Evolutionary conservation across 305 asterid genomes (phyloP), one percentile per base, ranked within the genome.

Genomic region (Euphrasia arctica): DNA sequence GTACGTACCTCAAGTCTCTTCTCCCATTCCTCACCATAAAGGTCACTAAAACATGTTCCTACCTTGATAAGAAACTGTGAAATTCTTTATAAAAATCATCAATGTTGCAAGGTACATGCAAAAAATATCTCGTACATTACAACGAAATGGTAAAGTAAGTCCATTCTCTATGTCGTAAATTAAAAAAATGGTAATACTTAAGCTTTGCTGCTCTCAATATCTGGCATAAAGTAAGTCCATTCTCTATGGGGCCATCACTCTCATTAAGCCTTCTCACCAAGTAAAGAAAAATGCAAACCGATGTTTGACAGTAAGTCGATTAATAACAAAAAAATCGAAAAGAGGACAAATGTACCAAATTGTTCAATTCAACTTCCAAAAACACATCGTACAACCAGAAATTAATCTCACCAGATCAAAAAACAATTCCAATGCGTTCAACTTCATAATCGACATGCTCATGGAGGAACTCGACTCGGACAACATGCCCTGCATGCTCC

Each of bases 71-170:
- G 76, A 69, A 89, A 87, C 43, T 89, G 14, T 83, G 80, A 49
- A 91, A 86, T 76, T 91, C 98, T 75, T 85, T 90, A 80, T 84
- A 92, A 70, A 92, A 92, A 71, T 90, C 98, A 69, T 71, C 71
- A 45, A 84, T 60, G 74, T 97, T 92, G 88, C 65, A 78, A 78
- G 58, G 74, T 18, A 18, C 22, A 18, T 18, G 74, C 60, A 74
- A 75, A 39, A 39, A 4, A 12, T 18, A 18, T 18, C 36, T 13
- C 11, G 64, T 41, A 13, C 68, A 71, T 51, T 3, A 55, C 41
- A 62, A 63, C 15, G 15, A 62, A 69, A 66, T 54, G 48, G 39
- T 64, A 28, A 18, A 18, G 22, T 18, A 18, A 18, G 22, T 18
- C 22, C 22, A 18, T 18, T 18, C 22, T 18, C 22, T 18, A 18